phyloP scores from a whole-genome alignment of 805 yeast genomes.

The Candida cerambycidarum region DNA sequence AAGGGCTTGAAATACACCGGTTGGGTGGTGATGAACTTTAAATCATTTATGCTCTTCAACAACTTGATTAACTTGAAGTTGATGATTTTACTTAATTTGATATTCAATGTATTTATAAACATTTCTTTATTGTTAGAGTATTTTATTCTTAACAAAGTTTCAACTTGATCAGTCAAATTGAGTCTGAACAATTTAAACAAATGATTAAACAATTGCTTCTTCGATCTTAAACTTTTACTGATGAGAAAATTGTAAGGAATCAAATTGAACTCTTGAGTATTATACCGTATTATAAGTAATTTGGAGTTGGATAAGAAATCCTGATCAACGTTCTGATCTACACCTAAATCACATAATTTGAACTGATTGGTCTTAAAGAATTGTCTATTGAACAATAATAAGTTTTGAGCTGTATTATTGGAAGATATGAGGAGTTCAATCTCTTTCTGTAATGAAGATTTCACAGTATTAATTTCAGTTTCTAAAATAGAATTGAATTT shows the following conservation, averaged over 20 bases:
- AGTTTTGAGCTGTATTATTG: conserved; percentile 18
- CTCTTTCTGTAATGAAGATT: conserved; percentile 29
- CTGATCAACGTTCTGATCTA: conserved; percentile 9
- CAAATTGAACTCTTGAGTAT: conserved; percentile 30
- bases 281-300: conserved; percentile 24
- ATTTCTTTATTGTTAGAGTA: conserved; percentile 30
- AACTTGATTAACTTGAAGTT: conserved; percentile 26
- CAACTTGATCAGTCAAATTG: conserved; percentile 39
- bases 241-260: conserved; percentile 34
- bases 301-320: conserved; percentile 1
- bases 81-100: conserved; percentile 29
- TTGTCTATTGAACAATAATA: conserved; percentile 23
- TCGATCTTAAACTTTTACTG: conserved; percentile 11
- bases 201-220: conserved; percentile 26
- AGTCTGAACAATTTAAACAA: conserved; percentile 36
- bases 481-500: conserved; percentile 18
- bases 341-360: conserved; percentile 25
- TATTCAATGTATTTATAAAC: conserved; percentile 28
- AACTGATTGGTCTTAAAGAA: conserved; percentile 32
- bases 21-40: conserved; percentile 26
- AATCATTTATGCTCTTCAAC: conserved; percentile 18
- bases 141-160: conserved; percentile 35
- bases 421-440: conserved; percentile 26
- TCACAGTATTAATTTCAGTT: conserved; percentile 29
- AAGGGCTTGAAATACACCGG: conserved; percentile 15